A percentile compares a stretch with the other conserved stretches of the same genome.
Evolutionary conservation across 2,329 filamentous ascomycete species (phyloP).

Genomic region (Tolypocladium pustulatum): DNA sequence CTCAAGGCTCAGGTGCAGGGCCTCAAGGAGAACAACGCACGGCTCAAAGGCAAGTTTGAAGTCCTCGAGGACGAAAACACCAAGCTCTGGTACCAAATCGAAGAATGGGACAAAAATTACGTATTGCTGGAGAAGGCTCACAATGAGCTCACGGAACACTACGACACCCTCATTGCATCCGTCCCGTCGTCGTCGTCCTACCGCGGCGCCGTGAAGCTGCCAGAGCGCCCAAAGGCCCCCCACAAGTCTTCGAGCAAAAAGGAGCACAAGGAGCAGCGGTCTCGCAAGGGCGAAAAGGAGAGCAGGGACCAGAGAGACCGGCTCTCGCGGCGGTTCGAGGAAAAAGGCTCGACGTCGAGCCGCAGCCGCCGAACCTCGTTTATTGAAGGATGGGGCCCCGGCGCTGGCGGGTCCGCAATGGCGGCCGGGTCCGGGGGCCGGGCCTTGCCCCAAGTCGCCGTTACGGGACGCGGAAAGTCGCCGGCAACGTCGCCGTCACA

Average conservation of each 20-base stretch:
- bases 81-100: slow-evolving; percentile 9
- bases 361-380: slow-evolving; percentile 19
- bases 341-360: slow-evolving; percentile 14
- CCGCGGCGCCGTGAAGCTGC: slow-evolving; percentile 14
- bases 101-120: slow-evolving; percentile 8
- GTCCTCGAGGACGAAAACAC: slow-evolving; percentile 15
- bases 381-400: slow-evolving; percentile 22
- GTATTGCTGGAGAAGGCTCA: slow-evolving; percentile 16
- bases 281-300: slow-evolving; percentile 11
- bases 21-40: slow-evolving; percentile 6
- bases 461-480: slow-evolving; percentile 11
- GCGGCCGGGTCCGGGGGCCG: background rate
- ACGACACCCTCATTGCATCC: slow-evolving; percentile 12
- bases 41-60: slow-evolving; percentile 11
- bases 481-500: slow-evolving; percentile 8
- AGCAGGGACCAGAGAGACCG: slow-evolving; percentile 23
- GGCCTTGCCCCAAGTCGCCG: background rate
- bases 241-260: slow-evolving; percentile 2
- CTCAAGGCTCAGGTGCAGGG: slow-evolving; percentile 7
- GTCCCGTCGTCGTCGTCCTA: slow-evolving; percentile 10
- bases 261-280: slow-evolving; percentile 17
- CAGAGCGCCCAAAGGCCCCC: slow-evolving; percentile 17
- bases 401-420: slow-evolving; percentile 12
- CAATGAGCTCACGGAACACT: slow-evolving; percentile 18
- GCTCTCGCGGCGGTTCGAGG: slow-evolving; percentile 26